A percentile compares a stretch with the other conserved stretches of the same genome.
These are phyloP conservation scores for Euphorbia pulcherrima DNA, from an alignment of 345 rosid species.

Conservation along the genomic window DNA sequence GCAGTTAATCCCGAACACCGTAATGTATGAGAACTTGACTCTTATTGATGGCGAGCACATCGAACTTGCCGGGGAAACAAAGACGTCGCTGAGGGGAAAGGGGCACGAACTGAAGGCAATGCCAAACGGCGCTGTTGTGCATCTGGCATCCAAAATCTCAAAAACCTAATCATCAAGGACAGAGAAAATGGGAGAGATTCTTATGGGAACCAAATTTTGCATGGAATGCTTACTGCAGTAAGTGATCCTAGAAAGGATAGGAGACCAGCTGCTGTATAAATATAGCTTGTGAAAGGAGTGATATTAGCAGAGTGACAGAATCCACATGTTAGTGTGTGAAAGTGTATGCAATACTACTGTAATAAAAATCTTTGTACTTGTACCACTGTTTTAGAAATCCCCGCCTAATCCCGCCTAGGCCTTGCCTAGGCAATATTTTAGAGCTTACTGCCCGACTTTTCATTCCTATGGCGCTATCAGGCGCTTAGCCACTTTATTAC, in stretches of 20 bases:
- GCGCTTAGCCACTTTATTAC: no score
- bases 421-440: no score
- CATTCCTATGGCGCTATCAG: no score
- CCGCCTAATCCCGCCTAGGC: no score
- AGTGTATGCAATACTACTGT: no score
- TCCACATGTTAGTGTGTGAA: not conserved
- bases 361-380: no score
- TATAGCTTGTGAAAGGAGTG: no score
- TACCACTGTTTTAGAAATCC: no score
- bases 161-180: constrained; percentile 25
- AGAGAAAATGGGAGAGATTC: constrained; percentile 34
- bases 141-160: constrained; percentile 56
- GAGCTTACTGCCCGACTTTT: no score
- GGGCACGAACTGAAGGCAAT: constrained; percentile 51
- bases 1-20: constrained; percentile 76
- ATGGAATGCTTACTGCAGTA: constrained; percentile 71
- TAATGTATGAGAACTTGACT: constrained; percentile 69
- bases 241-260: constrained; percentile 91
- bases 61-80: constrained; percentile 48
- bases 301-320: not conserved
- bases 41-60: constrained; percentile 67
- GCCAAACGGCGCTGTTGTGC: constrained; percentile 66
- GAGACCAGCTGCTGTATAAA: constrained; percentile 74
- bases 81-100: constrained; percentile 47
- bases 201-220: constrained; percentile 16